Evolutionary conservation across 108 stramenopile species (phyloP).

Genomic region (Nitzschia sp.): DNA sequence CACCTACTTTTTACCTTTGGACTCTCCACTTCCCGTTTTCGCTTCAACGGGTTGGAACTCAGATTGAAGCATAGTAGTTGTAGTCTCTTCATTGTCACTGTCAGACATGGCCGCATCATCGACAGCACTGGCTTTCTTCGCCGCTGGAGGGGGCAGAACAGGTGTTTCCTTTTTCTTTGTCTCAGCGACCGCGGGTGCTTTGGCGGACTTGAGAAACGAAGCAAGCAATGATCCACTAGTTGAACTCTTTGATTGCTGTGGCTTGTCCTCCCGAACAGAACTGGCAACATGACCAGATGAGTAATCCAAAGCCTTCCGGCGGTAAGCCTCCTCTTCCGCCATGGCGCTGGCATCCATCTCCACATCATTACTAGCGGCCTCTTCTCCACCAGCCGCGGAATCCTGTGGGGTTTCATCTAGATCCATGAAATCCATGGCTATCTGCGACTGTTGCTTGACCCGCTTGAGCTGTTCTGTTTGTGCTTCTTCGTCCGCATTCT

Average conservation of each 20-base stretch:
- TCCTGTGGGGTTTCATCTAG: conserved; percentile 9
- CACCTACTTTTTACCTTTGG: too few species aligned
- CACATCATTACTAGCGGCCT: conserved; percentile 12
- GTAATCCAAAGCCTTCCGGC: conserved; percentile 73
- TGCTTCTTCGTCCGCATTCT: conserved; percentile 71
- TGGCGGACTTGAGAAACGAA: conserved; percentile 59
- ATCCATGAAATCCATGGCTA: neutral
- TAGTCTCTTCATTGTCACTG: conserved; percentile 72
- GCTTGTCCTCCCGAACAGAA: conserved; percentile 66
- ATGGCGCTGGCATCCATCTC: conserved; percentile 28
- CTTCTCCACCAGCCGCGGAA: conserved; percentile 18
- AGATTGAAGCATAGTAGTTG: conserved; percentile 54
- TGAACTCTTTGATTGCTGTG: neutral
- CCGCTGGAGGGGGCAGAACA: neutral
- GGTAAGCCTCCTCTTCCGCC: conserved; percentile 67
- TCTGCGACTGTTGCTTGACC: conserved; percentile 26
- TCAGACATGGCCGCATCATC: conserved; percentile 13
- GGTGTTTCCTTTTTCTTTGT: conserved; percentile 6
- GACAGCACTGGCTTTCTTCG: neutral
- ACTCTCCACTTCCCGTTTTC: neutral
- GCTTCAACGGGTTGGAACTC: conserved; percentile 48
- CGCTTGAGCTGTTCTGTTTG: conserved; percentile 59
- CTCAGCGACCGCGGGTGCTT: neutral
- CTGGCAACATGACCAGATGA: conserved; percentile 66
- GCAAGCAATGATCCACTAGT: conserved; percentile 48